phyloP scores from a whole-genome alignment of 2,329 filamentous ascomycete genomes.

The Fusarium ambrosium region DNA sequence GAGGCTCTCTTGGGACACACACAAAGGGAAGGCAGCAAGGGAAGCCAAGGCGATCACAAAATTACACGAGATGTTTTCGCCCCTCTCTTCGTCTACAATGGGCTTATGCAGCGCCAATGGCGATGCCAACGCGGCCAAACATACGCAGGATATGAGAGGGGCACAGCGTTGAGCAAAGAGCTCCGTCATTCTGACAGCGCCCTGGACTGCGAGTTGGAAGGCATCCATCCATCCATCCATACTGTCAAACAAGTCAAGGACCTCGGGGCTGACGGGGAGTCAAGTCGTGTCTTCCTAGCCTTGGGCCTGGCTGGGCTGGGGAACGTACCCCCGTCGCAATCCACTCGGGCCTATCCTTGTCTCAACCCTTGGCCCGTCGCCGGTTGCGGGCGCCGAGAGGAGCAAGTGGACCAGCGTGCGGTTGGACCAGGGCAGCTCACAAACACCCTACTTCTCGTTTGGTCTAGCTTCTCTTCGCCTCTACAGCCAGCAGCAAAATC shows the following conservation, averaged over 20 bases:
- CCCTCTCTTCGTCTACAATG: slow-evolving; percentile 12
- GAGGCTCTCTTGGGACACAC: slow-evolving; percentile 5
- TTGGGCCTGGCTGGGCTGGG: slow-evolving; percentile 21
- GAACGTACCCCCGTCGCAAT: slow-evolving; percentile 18
- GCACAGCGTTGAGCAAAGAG: slow-evolving; percentile 31
- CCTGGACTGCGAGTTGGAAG: slow-evolving; percentile 5
- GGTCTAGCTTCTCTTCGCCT: slow-evolving; percentile 10
- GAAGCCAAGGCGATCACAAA: not conserved
- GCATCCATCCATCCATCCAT: not conserved
- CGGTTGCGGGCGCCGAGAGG: slow-evolving; percentile 34
- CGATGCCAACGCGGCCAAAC: slow-evolving; percentile 2
- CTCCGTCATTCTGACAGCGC: slow-evolving; percentile 38
- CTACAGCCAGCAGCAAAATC: slow-evolving; percentile 4
- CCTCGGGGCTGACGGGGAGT: slow-evolving; percentile 7
- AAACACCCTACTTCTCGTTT: slow-evolving; percentile 24
- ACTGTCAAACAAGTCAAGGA: slow-evolving; percentile 12
- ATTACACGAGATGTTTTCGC: not conserved
- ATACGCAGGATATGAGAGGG: slow-evolving; percentile 15
- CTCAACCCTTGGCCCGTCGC: slow-evolving; percentile 17
- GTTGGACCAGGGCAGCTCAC: slow-evolving; percentile 20
- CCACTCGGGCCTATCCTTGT: slow-evolving; percentile 8
- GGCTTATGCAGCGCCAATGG: slow-evolving; percentile 10
- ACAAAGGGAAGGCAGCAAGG: not conserved
- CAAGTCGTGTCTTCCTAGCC: slow-evolving; percentile 8
- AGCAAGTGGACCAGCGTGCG: slow-evolving; percentile 22